phyloP scores from a whole-genome alignment of 306 rosid genomes.

The Cucurbita argyrosperma region DNA sequence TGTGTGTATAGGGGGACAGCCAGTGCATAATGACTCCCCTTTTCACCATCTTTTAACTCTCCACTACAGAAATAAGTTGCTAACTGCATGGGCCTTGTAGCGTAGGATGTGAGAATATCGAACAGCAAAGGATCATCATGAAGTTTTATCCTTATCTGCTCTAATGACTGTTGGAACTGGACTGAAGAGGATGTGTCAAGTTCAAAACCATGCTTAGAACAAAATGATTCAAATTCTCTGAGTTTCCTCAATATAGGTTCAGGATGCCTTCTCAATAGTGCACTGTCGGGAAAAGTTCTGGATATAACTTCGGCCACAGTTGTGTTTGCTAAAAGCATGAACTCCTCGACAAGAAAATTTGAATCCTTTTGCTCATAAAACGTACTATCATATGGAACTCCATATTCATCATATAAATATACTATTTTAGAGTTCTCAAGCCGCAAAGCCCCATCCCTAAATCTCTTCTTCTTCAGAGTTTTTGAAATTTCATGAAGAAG shows the following conservation, averaged over 20 bases:
- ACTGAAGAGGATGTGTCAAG: constrained; percentile 66
- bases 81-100: constrained; percentile 65
- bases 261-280: constrained; percentile 80
- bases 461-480: constrained; percentile 46
- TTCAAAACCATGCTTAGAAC: constrained; percentile 63
- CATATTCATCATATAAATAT: constrained; percentile 48
- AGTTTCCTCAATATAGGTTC: constrained; percentile 69
- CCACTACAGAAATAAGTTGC: constrained; percentile 78
- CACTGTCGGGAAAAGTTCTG: constrained; percentile 66
- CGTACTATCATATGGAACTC: constrained; percentile 46
- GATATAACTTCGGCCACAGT: constrained; percentile 74
- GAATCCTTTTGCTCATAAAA: constrained; percentile 42
- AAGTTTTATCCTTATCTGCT: constrained; percentile 50
- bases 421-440: constrained; percentile 52
- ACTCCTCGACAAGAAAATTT: constrained; percentile 71
- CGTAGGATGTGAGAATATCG: constrained; percentile 50
- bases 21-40: constrained; percentile 68
- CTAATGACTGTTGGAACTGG: constrained; percentile 40
- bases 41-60: constrained; percentile 35
- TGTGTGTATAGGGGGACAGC: constrained; percentile 77
- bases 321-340: constrained; percentile 72
- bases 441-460: constrained; percentile 52
- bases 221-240: constrained; percentile 62
- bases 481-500: constrained; percentile 45
- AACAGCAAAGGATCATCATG: constrained; percentile 53